Base-by-base conservation (phyloP, 2,329 filamentous ascomycete genomes). In the Dissoconium aciculare region DNA sequence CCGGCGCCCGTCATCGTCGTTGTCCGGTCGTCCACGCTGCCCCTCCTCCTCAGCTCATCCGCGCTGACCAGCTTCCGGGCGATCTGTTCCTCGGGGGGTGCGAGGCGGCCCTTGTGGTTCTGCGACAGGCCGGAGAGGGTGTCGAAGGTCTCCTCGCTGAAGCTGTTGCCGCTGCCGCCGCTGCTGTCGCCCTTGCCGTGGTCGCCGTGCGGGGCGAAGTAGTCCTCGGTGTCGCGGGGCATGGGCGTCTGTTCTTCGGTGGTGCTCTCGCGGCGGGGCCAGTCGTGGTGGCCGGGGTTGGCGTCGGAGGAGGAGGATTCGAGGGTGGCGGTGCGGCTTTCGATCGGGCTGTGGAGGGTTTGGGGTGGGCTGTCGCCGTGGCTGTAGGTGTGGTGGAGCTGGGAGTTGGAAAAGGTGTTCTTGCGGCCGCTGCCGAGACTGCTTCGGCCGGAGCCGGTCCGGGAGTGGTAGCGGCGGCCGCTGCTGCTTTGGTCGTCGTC, bases 11-110 rank as follows among this genome's bases (percentile, higher is more conserved):
- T 62, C 52, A 89, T 75, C 1, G 79, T 85, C 56, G 73, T 76
- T 4, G 78, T 79, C 47, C 78, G 66, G 55, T 89, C 82, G 51
- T 89, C 82, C 28, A 91, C 80, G 50, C 81, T 89, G 34, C 82
- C 82, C 47, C 79, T 67, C 44, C 82, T 66, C 46, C 67, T 69
- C 33, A 91, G 60, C 39, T 87, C 81, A 14, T 83, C 79, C 3
- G 69, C 65, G 31, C 65, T 74, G 58, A 72, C 76, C 32, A 69
- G 62, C 47, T 69, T 74, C 62, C 76, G 75, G 50, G 76, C 36
- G 32, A 48, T 45, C 31, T 51, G 43, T 14, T 44, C 39, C 25
- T 46, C 44, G n/a, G n/a, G n/a, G n/a, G 17, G 43, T 69, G 42
- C 39, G 13, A 39, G 25, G 14, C 36, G 33, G 11, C 31, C 28